Evolutionary conservation across 306 rosid species (phyloP).

Genomic region (peach (Prunus persica)): Prunus_persica_NCBIv2 NC_034009.1:22976501-22977000

Average conservation of each 20-base stretch:
- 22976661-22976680: background rate
- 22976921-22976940: slow-evolving; percentile 7
- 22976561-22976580: slow-evolving; percentile 98
- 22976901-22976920: slow-evolving; percentile 21
- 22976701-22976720: background rate
- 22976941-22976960: slow-evolving; percentile 59
- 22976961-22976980: slow-evolving; percentile 97
- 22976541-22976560: slow-evolving; percentile 71
- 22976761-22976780: background rate
- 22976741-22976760: background rate
- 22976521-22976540: slow-evolving; percentile 20
- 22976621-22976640: slow-evolving; percentile 94
- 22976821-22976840: background rate
- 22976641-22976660: background rate
- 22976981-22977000: slow-evolving; percentile 99
- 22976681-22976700: background rate
- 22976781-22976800: background rate
- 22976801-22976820: background rate
- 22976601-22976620: slow-evolving; percentile 93
- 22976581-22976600: slow-evolving; percentile 88
- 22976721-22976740: background rate
- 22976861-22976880: background rate
- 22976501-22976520: background rate
- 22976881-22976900: slow-evolving; percentile 3
- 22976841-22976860: background rate